Evolutionary conservation across 2,329 filamentous ascomycete genomes (phyloP).

Genomic region (Fusarium sacchari): DNA sequence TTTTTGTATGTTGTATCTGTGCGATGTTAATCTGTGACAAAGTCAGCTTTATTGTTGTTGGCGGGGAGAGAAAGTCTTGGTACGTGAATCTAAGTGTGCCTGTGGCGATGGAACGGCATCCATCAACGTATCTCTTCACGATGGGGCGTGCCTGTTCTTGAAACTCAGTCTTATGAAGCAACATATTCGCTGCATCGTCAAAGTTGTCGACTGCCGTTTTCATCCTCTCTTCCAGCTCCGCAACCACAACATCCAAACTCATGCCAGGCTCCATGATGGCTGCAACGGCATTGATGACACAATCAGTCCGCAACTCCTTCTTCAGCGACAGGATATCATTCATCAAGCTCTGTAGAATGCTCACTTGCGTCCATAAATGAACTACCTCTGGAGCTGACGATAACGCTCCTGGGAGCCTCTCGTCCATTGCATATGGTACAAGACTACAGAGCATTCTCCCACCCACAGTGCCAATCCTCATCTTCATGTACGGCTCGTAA

Average conservation of each 20-base stretch:
- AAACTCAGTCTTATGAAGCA: constrained; percentile 10
- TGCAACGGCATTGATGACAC: constrained; percentile 46
- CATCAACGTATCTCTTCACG: constrained; percentile 44
- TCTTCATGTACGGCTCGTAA: constrained; percentile 44
- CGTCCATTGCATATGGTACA: constrained; percentile 38
- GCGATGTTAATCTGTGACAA: constrained; percentile 44
- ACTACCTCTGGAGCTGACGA: constrained; percentile 4
- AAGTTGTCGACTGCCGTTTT: constrained; percentile 36
- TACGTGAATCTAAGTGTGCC: constrained; percentile 50
- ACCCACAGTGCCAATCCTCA: constrained; percentile 44
- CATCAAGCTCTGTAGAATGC: constrained; percentile 39
- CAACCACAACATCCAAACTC: constrained; percentile 38
- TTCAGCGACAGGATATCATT: constrained; percentile 49
- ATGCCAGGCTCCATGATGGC: constrained; percentile 38
- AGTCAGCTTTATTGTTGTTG: not conserved
- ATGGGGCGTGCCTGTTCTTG: constrained; percentile 19
- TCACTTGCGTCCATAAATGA: constrained; percentile 41
- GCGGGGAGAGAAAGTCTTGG: constrained; percentile 5
- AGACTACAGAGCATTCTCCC: constrained; percentile 42
- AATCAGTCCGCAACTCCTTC: constrained; percentile 45
- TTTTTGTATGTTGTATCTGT: constrained; percentile 46
- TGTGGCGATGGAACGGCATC: constrained; percentile 45
- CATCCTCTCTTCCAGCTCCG: constrained; percentile 37
- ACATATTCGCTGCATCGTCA: constrained; percentile 31
- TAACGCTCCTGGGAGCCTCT: constrained; percentile 15